Percentiles rank a stretch among this genome's conserved stretches.
Evolutionary conservation across 23 red algal genomes (phyloP).

Genomic region (Gracilaria caudata): DNA sequence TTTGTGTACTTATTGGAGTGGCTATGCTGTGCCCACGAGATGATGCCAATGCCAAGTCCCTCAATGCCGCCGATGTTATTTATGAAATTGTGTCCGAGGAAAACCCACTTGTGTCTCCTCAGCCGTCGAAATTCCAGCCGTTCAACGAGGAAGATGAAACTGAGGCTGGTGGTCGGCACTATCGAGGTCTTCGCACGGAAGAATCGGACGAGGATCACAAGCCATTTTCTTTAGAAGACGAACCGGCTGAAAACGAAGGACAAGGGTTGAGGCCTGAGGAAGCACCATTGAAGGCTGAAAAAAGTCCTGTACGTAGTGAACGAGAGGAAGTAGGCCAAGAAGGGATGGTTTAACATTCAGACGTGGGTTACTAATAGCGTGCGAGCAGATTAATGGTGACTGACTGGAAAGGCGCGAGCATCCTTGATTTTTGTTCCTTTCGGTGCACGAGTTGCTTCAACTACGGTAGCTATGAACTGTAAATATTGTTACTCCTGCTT

Average conservation of each 20-base stretch:
- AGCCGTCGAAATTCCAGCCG: slow-evolving; percentile 46
- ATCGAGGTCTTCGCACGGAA: slow-evolving; percentile 39
- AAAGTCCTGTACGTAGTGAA: slow-evolving; percentile 16
- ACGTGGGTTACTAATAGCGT: background rate
- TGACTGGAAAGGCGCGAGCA: background rate
- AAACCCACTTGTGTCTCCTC: slow-evolving; percentile 53
- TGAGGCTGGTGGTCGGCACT: slow-evolving; percentile 8
- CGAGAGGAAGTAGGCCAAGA: slow-evolving; percentile 2
- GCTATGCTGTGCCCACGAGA: slow-evolving; percentile 84
- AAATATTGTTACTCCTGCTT: slow-evolving; percentile 30
- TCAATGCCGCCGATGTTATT: slow-evolving; percentile 78
- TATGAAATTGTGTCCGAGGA: slow-evolving; percentile 83
- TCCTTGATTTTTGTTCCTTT: background rate
- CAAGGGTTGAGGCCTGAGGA: background rate
- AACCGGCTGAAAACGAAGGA: background rate
- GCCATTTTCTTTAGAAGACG: slow-evolving; percentile 28
- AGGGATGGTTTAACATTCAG: slow-evolving; percentile 2
- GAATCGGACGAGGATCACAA: slow-evolving; percentile 28
- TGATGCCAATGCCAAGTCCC: slow-evolving; percentile 59
- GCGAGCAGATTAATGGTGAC: background rate
- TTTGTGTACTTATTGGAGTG: slow-evolving; percentile 72
- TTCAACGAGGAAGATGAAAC: slow-evolving; percentile 56
- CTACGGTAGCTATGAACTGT: slow-evolving; percentile 9
- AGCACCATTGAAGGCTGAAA: background rate
- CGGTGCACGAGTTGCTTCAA: background rate